These are phyloP conservation scores for Styphnolobium japonicum DNA, from an alignment of 306 rosid genomes.

Conservation along the genomic window DNA sequence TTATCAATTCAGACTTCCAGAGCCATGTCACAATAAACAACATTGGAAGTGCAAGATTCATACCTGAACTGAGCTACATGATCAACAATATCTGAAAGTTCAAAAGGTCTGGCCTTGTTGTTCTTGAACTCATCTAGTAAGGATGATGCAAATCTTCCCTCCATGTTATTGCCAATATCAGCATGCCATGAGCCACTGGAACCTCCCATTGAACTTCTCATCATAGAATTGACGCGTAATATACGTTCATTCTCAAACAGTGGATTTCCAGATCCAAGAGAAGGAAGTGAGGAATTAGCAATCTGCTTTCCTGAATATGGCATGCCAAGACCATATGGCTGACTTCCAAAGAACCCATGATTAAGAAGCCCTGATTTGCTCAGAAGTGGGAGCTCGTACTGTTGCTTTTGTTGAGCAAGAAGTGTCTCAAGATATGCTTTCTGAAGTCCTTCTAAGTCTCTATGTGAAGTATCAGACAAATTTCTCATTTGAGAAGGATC, in stretches of 20 bases:
- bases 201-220: conserved; percentile 68
- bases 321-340: conserved; percentile 60
- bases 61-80: conserved; percentile 94
- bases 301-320: conserved; percentile 63
- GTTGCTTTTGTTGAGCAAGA: conserved; percentile 77
- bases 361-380: conserved; percentile 59
- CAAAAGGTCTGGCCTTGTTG: conserved; percentile 83
- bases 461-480: conserved; percentile 52
- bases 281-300: conserved; percentile 50
- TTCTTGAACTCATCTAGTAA: conserved; percentile 91
- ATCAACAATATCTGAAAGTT: conserved; percentile 75
- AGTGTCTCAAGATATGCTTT: conserved; percentile 72
- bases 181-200: conserved; percentile 57
- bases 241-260: conserved; percentile 65
- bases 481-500: conserved; percentile 56
- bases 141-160: conserved; percentile 60
- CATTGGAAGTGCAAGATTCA: neutral
- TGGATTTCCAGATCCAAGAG: conserved; percentile 59
- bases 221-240: conserved; percentile 50
- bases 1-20: conserved; percentile 25
- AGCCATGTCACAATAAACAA: conserved; percentile 22
- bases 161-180: conserved; percentile 59
- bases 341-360: conserved; percentile 55
- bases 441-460: conserved; percentile 67
- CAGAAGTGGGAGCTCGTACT: conserved; percentile 65